phyloP scores from a whole-genome alignment of 2,329 filamentous ascomycete species.

The Verticillium zaregamsianum region DNA sequence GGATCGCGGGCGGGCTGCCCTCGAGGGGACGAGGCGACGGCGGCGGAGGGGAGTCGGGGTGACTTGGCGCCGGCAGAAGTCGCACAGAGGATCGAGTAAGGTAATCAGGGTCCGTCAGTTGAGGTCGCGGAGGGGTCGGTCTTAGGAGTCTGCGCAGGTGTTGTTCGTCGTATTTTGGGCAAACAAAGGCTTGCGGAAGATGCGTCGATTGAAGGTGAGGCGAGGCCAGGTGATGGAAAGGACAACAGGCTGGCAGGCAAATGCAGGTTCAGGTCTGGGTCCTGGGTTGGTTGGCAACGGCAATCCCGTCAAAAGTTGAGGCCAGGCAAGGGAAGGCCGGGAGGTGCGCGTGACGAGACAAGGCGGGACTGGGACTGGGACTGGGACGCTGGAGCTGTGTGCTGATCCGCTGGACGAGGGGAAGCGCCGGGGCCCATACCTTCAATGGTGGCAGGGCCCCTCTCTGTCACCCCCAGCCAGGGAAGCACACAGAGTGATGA shows the following conservation, averaged over 20 bases:
- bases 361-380: not conserved
- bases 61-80: not conserved
- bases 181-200: not conserved
- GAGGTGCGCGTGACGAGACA: not conserved
- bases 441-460: too few relatives aligned
- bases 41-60: not conserved
- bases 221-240: not conserved
- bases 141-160: not conserved
- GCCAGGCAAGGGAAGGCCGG: not conserved
- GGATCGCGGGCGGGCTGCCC: not conserved
- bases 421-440: not conserved
- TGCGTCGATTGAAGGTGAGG: not conserved
- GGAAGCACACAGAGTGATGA: not conserved
- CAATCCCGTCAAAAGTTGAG: not conserved
- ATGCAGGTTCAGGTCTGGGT: not conserved
- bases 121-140: not conserved
- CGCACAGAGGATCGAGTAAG: not conserved
- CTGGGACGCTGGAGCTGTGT: not conserved
- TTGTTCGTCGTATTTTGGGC: not conserved
- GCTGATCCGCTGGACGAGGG: not conserved
- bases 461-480: too few relatives aligned
- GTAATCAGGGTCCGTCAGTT: not conserved
- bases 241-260: not conserved
- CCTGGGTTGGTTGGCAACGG: not conserved
- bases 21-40: not conserved